Evolutionary conservation across 805 yeast genomes (phyloP).

Genomic region (Hyphopichia homilentoma): DNA sequence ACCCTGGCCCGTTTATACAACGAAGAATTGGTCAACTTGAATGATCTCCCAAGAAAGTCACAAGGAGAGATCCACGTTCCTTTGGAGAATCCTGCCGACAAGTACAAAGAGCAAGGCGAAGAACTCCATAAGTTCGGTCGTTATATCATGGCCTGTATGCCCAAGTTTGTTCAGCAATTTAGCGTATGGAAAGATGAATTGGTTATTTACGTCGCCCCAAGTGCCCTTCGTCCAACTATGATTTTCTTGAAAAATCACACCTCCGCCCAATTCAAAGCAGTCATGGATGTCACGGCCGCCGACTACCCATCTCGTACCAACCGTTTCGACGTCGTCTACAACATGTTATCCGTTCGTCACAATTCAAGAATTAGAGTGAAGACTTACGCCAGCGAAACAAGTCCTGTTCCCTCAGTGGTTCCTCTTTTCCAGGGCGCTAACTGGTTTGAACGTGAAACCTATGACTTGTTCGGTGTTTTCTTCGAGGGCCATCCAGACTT

Average conservation of each 20-base stretch:
- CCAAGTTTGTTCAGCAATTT: conserved; percentile 79
- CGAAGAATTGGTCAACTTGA: conserved; percentile 32
- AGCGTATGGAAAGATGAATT: conserved; percentile 91
- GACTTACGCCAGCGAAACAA: conserved; percentile 80
- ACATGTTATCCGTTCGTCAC: conserved; percentile 73
- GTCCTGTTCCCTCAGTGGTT: conserved; percentile 78
- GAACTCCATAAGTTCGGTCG: conserved; percentile 80
- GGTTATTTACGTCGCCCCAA: conserved; percentile 70
- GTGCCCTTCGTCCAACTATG: conserved; percentile 68
- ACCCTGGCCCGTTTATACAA: no score
- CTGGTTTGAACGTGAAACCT: conserved; percentile 90
- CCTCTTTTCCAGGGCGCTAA: conserved; percentile 74
- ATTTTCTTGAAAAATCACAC: conserved; percentile 74
- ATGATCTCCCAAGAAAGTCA: conserved; percentile 35
- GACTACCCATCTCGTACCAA: conserved; percentile 82
- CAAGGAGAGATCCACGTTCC: conserved; percentile 38
- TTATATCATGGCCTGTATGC: conserved; percentile 72
- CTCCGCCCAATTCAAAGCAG: conserved; percentile 72
- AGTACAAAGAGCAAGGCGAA: conserved; percentile 60
- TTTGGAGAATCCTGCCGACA: conserved; percentile 73
- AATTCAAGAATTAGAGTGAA: conserved; percentile 86
- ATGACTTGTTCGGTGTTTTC: conserved; percentile 82
- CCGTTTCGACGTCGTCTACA: conserved; percentile 85
- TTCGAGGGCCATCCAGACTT: conserved; percentile 88
- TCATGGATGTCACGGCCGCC: conserved; percentile 80